phyloP scores from a whole-genome alignment of 441 rosid genomes.

The Gossypium davidsonii region DNA sequence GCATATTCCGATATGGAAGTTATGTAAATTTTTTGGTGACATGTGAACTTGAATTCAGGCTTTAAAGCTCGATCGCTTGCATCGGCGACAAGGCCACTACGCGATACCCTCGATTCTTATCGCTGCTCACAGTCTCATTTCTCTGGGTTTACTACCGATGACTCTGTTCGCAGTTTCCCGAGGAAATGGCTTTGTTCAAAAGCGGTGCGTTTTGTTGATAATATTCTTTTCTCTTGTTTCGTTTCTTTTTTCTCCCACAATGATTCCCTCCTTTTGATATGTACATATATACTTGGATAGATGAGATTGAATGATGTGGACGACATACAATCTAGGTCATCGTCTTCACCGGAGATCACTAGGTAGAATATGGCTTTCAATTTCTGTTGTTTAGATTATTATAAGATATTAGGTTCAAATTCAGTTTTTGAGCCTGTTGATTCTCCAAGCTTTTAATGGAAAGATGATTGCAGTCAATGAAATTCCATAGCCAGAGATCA shows the following conservation, averaged over 20 bases:
- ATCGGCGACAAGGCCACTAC: conserved; percentile 8
- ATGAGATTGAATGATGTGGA: conserved; percentile 10
- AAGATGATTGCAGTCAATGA: not conserved
- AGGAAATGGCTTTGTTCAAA: conserved; percentile 14
- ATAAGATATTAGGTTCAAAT: not conserved
- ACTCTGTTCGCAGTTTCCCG: not conserved
- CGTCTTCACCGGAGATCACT: conserved; percentile 7
- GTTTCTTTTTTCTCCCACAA: not conserved
- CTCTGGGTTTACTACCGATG: not conserved
- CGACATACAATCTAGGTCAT: conserved; percentile 15
- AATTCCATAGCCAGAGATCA: not conserved
- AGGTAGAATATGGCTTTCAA: not conserved
- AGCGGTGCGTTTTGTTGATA: not conserved
- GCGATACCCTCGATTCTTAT: not conserved
- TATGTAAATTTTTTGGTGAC: not conserved
- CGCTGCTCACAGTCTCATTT: conserved; percentile 5
- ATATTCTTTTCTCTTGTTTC: not conserved
- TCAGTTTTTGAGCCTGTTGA: not conserved
- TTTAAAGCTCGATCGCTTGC: conserved; percentile 13
- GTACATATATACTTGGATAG: not conserved
- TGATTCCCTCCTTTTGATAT: not conserved
- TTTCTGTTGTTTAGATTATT: not conserved
- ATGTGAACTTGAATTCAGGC: conserved; percentile 7
- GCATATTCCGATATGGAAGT: not conserved
- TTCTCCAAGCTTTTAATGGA: no score